phyloP scores from a whole-genome alignment of 768 basidiomycete species.

The Lactifluus echinatus region DNA sequence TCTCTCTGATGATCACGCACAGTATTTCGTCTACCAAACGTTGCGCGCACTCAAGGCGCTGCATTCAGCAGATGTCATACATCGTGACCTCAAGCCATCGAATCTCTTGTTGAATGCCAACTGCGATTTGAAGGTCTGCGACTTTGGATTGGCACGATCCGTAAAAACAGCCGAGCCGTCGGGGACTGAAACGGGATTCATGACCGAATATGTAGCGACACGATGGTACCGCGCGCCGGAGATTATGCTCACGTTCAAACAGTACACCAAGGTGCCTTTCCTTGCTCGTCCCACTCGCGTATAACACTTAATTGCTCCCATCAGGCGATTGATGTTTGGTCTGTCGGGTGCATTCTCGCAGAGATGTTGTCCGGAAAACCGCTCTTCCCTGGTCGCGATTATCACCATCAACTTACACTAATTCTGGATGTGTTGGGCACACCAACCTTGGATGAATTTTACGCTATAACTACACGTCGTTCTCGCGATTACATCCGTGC shows the following conservation, averaged over 20 bases:
- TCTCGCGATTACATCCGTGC: constrained; percentile 95
- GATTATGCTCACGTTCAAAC: constrained; percentile 99
- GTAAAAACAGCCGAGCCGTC: constrained; percentile 80
- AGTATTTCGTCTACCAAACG: constrained; percentile 92
- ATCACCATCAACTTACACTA: constrained; percentile 91
- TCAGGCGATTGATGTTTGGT: constrained; percentile 84
- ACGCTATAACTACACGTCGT: constrained; percentile 86
- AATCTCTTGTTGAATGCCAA: constrained; percentile 97
- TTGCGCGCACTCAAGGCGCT: constrained; percentile 92
- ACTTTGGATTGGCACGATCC: constrained; percentile 92
- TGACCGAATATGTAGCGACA: constrained; percentile 98
- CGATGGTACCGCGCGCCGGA: constrained; percentile 99
- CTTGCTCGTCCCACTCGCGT: constrained; percentile 30
- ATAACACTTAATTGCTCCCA: constrained; percentile 27
- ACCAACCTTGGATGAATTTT: constrained; percentile 94
- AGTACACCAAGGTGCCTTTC: constrained; percentile 77
- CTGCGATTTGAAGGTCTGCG: constrained; percentile 91
- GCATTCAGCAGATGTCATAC: constrained; percentile 94
- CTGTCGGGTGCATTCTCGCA: constrained; percentile 80
- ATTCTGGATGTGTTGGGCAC: constrained; percentile 97
- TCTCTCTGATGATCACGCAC: constrained; percentile 90
- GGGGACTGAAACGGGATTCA: constrained; percentile 79
- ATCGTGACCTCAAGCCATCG: constrained; percentile 94
- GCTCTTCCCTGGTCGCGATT: constrained; percentile 92
- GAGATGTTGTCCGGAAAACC: constrained; percentile 98